These are phyloP conservation scores for Phanerodontia chrysosporium DNA, from an alignment of 768 basidiomycete genomes.

Conservation along the genomic window DNA sequence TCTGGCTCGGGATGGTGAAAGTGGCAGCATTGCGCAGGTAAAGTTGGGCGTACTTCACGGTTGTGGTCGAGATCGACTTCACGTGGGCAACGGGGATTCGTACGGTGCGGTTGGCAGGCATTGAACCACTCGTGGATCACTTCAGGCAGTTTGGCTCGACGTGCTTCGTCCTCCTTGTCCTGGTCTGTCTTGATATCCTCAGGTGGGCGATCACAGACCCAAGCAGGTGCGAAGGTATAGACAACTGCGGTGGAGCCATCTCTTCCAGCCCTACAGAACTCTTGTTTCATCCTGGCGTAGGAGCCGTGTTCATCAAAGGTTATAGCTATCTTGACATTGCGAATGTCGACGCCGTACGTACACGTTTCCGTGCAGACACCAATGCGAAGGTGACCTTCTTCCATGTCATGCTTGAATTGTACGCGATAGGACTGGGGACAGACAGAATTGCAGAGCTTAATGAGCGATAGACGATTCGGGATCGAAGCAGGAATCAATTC, in stretches of 20 bases:
- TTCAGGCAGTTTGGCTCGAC: not conserved
- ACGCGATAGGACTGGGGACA: not conserved
- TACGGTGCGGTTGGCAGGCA: not conserved
- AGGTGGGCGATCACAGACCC: too few species aligned
- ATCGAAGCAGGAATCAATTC: not conserved
- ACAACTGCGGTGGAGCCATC: not conserved
- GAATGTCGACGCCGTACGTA: not conserved
- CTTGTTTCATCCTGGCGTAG: not conserved
- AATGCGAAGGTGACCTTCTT: not conserved
- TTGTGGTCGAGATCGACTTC: not conserved
- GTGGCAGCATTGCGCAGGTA: not conserved
- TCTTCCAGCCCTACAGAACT: not conserved
- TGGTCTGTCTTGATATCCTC: not conserved
- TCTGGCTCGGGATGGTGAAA: too few species aligned
- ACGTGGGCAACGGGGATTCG: not conserved
- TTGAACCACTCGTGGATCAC: not conserved
- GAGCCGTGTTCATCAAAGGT: not conserved
- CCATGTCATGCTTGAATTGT: not conserved
- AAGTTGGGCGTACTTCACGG: not conserved
- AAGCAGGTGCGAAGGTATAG: too few species aligned
- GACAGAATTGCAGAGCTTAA: not conserved
- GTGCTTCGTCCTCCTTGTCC: not conserved
- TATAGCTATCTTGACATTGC: not conserved
- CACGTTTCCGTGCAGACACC: not conserved
- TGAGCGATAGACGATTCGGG: not conserved